A percentile compares a stretch with the other conserved stretches of the same genome.
Conservation (phyloP, 352 stramenopile species). For the Halophytophthora batemanensis region DNA sequence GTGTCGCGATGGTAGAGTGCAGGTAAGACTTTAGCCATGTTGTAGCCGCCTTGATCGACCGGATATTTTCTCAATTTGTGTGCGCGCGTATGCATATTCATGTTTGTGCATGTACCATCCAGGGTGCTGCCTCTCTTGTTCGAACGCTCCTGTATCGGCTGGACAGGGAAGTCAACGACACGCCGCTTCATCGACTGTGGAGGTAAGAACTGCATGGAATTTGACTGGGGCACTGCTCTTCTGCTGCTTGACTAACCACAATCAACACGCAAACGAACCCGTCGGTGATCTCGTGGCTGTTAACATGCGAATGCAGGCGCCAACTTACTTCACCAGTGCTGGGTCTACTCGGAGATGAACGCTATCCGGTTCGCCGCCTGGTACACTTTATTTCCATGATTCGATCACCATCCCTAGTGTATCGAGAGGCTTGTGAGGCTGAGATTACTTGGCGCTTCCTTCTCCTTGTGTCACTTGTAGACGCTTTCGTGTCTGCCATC, state of each 20-base stretch:
- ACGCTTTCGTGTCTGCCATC: constrained; percentile 29
- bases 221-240: not conserved
- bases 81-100: too few relatives aligned
- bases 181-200: constrained; percentile 21
- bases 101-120: too few relatives aligned
- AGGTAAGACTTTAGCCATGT: constrained; percentile 15
- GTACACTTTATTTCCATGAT: constrained; percentile 8
- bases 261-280: constrained; percentile 3
- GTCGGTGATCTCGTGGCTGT: not conserved
- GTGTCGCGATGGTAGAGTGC: not conserved
- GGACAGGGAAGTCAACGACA: constrained; percentile 8
- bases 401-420: not conserved
- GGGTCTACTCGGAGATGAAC: constrained; percentile 16
- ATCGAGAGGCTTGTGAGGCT: not conserved
- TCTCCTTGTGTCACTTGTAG: too few relatives aligned
- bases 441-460: not conserved
- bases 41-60: too few relatives aligned
- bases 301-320: constrained; percentile 16
- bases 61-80: too few relatives aligned
- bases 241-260: not conserved
- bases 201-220: constrained; percentile 12
- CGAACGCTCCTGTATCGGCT: constrained; percentile 32
- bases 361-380: constrained; percentile 10
- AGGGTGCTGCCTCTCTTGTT: constrained; percentile 24
- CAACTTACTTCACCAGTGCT: constrained; percentile 22